Evolutionary conservation across 1,139 yeast species (phyloP), one percentile per base, ranked within the genome.

Genomic region (Yamadazyma conglobata): DNA sequence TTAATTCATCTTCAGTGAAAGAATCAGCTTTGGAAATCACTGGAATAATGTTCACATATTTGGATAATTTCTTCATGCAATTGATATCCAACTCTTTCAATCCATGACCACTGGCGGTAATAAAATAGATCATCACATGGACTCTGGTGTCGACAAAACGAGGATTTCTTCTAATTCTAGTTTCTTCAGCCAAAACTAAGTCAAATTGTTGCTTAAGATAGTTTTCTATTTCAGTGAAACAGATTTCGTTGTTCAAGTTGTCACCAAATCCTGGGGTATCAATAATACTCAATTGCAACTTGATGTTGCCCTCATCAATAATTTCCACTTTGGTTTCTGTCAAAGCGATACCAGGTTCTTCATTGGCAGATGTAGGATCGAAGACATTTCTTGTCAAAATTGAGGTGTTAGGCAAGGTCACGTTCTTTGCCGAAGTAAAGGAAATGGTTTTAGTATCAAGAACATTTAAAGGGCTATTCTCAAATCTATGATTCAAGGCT

Each of bases 181-280:
- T 81, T 56, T 91, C 97, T 57, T 91, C 97, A 10, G 86, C 80
- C 44, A 91, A 71, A 23, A 89, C 93, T 46, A 84, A 87, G 57
- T 91, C 98, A 56, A 85, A 89, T 56, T 89, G 96, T 52, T 80
- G 86, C 51, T 85, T 91, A 43, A 91, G 64, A 54, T 79, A 89
- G 38, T 74, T 75, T 33, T 80, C 78, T 38, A 91, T 79, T 42
- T 83, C 83, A 21, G 66, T 68, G 50, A 85, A 83, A 52, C 87
- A 52, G 64, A 73, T 37, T 27, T 73, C 75, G 47, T 81, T 79
- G 51, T 81, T 80, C 42, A 81, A 56, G 43, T 79, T 79, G 38
- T 78, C 84, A 12, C 88, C 89, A 50, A 79, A 78, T 0, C 91
- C 91, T n/a, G 87, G 86, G 1, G 91, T 77, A 49, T 81, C 88